Percentiles rank a stretch among this genome's conserved stretches.
These are phyloP conservation scores for Metschnikowia drakensbergensis DNA, from an alignment of 805 yeast genomes.

Conservation along the genomic window DNA sequence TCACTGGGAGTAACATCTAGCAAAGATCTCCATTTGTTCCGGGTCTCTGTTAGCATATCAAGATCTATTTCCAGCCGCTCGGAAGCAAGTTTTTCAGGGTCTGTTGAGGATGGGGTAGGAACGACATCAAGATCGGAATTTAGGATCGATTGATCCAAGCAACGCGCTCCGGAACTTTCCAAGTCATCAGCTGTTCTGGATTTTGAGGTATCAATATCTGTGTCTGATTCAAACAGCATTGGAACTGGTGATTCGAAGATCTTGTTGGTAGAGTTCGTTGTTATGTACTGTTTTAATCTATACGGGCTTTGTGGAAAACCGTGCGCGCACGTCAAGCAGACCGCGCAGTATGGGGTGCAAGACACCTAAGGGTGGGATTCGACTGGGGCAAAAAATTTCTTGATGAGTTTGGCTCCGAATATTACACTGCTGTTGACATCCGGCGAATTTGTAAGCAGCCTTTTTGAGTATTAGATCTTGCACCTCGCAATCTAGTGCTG, in stretches of 20 bases:
- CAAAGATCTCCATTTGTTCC: slow-evolving; percentile 11
- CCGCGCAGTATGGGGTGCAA: background rate
- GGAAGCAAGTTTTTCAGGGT: background rate
- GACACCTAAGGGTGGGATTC: background rate
- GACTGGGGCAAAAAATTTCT: no score
- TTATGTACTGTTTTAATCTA: background rate
- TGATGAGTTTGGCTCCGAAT: no score
- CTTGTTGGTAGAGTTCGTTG: background rate
- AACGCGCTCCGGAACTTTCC: background rate
- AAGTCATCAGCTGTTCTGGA: background rate
- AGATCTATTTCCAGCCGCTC: background rate
- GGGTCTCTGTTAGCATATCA: background rate
- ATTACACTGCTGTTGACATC: no score
- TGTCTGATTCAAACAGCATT: slow-evolving; percentile 2
- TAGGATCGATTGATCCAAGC: background rate
- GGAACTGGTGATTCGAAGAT: background rate
- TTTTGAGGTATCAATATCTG: background rate
- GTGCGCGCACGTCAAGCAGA: slow-evolving; percentile 3
- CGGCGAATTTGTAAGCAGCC: no score
- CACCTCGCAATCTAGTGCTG: no score
- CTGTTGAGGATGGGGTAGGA: background rate
- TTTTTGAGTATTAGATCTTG: no score
- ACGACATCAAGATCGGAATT: background rate
- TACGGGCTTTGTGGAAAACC: slow-evolving; percentile 4
- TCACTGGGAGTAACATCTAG: slow-evolving; percentile 22